These are phyloP conservation scores for Dendrobium officinale DNA, from an alignment of 106 monocot genomes.

Conservation along the genomic window DNA sequence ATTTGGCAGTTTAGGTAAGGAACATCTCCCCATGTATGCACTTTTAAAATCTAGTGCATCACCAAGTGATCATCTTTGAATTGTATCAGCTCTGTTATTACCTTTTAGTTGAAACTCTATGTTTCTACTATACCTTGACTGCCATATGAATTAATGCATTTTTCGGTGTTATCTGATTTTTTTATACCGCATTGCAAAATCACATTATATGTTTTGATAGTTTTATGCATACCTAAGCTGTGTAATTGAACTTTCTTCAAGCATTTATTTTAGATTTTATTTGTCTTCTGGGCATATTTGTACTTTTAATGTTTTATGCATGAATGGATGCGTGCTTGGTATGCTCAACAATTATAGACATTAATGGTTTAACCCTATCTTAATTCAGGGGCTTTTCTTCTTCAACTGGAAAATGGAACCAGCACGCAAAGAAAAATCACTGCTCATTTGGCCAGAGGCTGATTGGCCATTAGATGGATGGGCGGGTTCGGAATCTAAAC, in stretches of 20 bases:
- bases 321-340: neutral
- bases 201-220: neutral
- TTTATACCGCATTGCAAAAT: neutral
- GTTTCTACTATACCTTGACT: neutral
- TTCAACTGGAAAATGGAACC: constrained; percentile 45
- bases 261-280: neutral
- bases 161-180: neutral
- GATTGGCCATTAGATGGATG: constrained; percentile 84
- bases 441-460: constrained; percentile 73
- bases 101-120: neutral
- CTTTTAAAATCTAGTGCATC: no score
- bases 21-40: no score
- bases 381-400: constrained; percentile 66
- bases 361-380: neutral
- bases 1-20: no score
- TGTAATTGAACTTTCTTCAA: neutral
- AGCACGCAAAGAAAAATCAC: constrained; percentile 17
- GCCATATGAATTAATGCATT: neutral
- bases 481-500: constrained; percentile 64
- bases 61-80: neutral
- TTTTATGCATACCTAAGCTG: neutral
- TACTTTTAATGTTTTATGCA: neutral
- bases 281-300: neutral
- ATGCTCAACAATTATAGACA: neutral
- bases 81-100: neutral